A percentile compares a stretch with the other conserved stretches of the same genome.
phyloP scores from a whole-genome alignment of 192 early-diverging fungal genomes.

The Fimicolochytrium jonesii region DNA sequence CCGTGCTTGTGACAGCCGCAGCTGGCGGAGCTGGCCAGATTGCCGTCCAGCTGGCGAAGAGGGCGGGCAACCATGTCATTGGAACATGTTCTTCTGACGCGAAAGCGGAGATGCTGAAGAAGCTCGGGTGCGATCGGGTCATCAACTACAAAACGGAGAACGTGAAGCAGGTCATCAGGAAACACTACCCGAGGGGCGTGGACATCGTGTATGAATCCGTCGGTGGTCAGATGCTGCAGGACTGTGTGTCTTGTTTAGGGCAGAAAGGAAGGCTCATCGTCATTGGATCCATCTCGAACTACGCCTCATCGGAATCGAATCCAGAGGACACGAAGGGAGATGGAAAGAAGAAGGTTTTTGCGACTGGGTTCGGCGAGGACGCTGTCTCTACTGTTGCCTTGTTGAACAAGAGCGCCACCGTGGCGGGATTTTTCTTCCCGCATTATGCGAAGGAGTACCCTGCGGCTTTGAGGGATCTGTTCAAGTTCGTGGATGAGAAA shows the following conservation, averaged over 20 bases:
- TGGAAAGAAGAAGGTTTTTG: no score
- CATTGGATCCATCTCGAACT: constrained; percentile 32
- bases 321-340: no score
- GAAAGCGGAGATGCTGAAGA: constrained; percentile 48
- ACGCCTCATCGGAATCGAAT: no score
- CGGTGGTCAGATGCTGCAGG: constrained; percentile 51
- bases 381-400: constrained; percentile 40
- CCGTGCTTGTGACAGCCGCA: constrained; percentile 56
- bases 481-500: constrained; percentile 20
- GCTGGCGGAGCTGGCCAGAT: constrained; percentile 60
- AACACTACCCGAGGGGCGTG: constrained; percentile 52
- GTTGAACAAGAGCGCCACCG: constrained; percentile 44
- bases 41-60: constrained; percentile 58
- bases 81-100: constrained; percentile 52
- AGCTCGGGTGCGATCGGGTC: constrained; percentile 51
- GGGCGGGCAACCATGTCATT: constrained; percentile 55
- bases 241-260: constrained; percentile 30
- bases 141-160: constrained; percentile 60
- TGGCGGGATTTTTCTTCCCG: constrained; percentile 54
- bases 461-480: constrained; percentile 29
- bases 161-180: constrained; percentile 41
- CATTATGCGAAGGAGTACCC: constrained; percentile 35
- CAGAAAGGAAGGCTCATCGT: constrained; percentile 31
- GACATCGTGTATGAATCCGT: constrained; percentile 58
- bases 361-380: constrained; percentile 35